Evolutionary conservation across 495 filamentous ascomycete genomes (phyloP).

Genomic region (Penicillium canescens): DNA sequence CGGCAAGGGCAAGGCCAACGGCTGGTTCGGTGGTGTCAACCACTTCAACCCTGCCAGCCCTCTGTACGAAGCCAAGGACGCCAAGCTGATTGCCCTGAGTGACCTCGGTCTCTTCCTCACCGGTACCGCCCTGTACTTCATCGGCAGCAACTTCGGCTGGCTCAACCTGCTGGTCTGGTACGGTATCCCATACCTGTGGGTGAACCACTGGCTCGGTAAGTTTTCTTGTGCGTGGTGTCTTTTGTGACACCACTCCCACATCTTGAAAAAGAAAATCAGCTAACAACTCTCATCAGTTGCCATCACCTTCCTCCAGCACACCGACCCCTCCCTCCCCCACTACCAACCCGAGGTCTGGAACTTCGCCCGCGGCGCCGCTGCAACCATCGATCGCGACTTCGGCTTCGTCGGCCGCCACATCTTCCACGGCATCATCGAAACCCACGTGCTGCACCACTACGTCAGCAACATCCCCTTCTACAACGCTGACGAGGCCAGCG

Average conservation of each 20-base stretch:
- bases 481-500: conserved; percentile 60
- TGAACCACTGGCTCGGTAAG: conserved; percentile 87
- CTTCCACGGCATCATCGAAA: conserved; percentile 63
- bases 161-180: conserved; percentile 91
- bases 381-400: conserved; percentile 62
- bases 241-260: no score
- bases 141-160: conserved; percentile 76
- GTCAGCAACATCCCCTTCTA: conserved; percentile 64
- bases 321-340: conserved; percentile 59
- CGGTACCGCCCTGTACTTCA: conserved; percentile 54
- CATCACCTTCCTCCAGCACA: conserved; percentile 64
- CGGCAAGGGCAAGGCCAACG: conserved; percentile 87
- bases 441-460: conserved; percentile 62
- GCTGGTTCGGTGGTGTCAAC: conserved; percentile 78
- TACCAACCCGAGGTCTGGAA: conserved; percentile 57
- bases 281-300: conserved; percentile 45
- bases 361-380: conserved; percentile 57
- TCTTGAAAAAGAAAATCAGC: neutral
- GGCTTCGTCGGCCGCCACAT: conserved; percentile 59
- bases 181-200: conserved; percentile 91
- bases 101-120: conserved; percentile 74
- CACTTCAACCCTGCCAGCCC: conserved; percentile 90
- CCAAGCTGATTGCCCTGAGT: conserved; percentile 76
- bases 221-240: neutral
- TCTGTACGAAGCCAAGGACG: conserved; percentile 88